Base-by-base conservation (phyloP, 768 basidiomycete species). In the Hysterangium stoloniferum region DNA sequence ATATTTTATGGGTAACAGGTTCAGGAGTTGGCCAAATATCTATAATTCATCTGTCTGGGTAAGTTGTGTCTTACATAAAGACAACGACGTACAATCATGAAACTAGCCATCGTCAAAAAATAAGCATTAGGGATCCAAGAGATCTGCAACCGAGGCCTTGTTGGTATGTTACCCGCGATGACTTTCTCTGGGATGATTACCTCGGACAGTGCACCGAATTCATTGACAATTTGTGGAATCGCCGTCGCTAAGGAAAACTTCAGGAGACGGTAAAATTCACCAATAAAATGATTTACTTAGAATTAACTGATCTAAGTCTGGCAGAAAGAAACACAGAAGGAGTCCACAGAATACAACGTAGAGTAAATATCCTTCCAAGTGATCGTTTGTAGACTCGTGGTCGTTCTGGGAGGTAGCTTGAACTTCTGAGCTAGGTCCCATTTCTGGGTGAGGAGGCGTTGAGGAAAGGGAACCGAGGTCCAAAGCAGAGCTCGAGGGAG, bases 1-100 rank as follows among this genome's bases (percentile, higher is more conserved):
- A 43, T 47, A 59, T 52, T 70, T 70, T 9, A 64, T 64, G 3
- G 64, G 55, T 28, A 54, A 57, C 45, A 68, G 58, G 17, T 57
- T 61, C 5, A 66, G 52, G 11, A 65, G 24, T 40, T 66, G 66
- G 19, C 66, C 68, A 47, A 55, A 60, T 20, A 59, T 52, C 38
- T 51, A 4, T 17, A 12, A 15, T 4, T 34, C 20, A 49, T 4
- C 12, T 4, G 19, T 45, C 9, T 17, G n/a, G 44, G 4, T 4
- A 6, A 53, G 24, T 40, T 4, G 11, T 20, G 42, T 47, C 35
- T 17, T 32, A 19, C 6, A 46, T 32, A 34, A 54, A 35, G 15
- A 47, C 28, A n/a, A 11, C 11, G 11, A 17, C 49, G 8, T n/a
- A 51, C 49, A 43, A 66, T 56, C 41, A 67, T 46, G 53, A 63